Base-by-base conservation (phyloP, 129 eudicot genomes). In the Helichrysum umbraculigerum region DNA sequence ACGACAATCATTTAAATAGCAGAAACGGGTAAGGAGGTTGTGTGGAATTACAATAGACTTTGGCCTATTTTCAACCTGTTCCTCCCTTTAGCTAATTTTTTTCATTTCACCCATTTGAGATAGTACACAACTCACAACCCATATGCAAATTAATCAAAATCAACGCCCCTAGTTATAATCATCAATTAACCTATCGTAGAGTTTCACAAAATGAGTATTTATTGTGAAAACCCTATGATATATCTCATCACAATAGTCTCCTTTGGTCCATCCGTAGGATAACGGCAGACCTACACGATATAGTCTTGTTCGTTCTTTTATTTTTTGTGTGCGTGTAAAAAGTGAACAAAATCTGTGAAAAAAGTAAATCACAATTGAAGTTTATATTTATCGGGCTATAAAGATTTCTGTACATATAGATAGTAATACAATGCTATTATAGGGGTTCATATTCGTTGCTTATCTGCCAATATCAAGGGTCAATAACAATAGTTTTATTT, bases 391-490 rank as follows among this genome's bases (percentile, higher is more conserved):
- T 32, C 66, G 0, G 10, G 41, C 54, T 52, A 57, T 39, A 33
- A 68, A 68, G 20, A 17, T n/a, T 42, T 70, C 30, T 44, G 42
- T 70, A 19, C 70, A 11, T 70, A 54, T 70, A 29, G 64, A 12
- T 29, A 58, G 44, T 41, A 20, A 20, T 68, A 39, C 11, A 67
- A 19, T 11, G 58, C 6, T 1, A 44, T 42, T 7, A 54, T 66
- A 34, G 37, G n/a, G 15, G 17, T 37, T 71, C 29, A 25, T 2
- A 32, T 79, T 44, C 3, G 14, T 37, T 21, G 15, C 65, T 78
- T 64, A 58, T 68, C 14, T 30, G 33, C 50, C 51, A 58, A 41
- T 42, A 12, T 29, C 75, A 56, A 68, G 75, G 68, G 16, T 41
- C 14, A 14, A 62, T 62, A 11, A 22, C 67, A 4, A 62, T 21